These are phyloP conservation scores for Escovopsis sp. DNA, from an alignment of 2,329 filamentous ascomycete genomes.

Conservation along the genomic window DNA sequence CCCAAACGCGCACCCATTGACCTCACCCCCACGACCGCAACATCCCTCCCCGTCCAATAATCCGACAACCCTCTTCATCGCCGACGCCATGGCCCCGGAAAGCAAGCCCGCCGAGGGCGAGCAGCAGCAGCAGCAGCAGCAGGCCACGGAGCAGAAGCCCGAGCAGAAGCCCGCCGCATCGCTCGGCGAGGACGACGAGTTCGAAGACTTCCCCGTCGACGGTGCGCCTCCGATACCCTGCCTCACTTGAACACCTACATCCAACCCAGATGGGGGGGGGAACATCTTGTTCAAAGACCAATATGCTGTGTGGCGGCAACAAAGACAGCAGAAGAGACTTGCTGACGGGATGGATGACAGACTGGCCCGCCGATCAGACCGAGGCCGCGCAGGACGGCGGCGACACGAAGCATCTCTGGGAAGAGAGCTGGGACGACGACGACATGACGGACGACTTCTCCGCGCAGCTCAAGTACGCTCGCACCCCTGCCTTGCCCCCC, in stretches of 20 bases:
- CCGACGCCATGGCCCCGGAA: slow-evolving; percentile 13
- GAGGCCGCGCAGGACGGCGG: slow-evolving; percentile 60
- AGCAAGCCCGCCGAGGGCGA: slow-evolving; percentile 17
- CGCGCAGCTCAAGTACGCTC: slow-evolving; percentile 69
- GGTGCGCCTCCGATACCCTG: slow-evolving; percentile 36
- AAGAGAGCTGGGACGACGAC: slow-evolving; percentile 99
- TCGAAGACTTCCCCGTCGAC: slow-evolving; percentile 96
- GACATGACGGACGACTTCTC: slow-evolving; percentile 96
- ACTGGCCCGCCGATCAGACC: slow-evolving; percentile 86
- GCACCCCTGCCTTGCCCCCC: slow-evolving; percentile 9
- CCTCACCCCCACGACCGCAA: no score
- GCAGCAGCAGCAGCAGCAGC: neutral
- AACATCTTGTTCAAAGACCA: no score
- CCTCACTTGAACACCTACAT: neutral
- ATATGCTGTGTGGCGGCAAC: no score
- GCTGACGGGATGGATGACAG: slow-evolving; percentile 28
- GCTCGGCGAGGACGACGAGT: slow-evolving; percentile 95
- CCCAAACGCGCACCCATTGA: no score
- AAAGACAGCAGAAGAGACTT: neutral
- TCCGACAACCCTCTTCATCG: no score
- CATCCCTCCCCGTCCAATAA: no score
- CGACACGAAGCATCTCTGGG: slow-evolving; percentile 73
- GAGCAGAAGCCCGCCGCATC: slow-evolving; percentile 40
- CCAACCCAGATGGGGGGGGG: no score
- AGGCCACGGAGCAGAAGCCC: slow-evolving; percentile 14